Percentiles rank a stretch among this genome's conserved stretches.
Evolutionary conservation across 2,329 filamentous ascomycete genomes (phyloP).

Genomic region (Basipetospora chlamydospora): DNA sequence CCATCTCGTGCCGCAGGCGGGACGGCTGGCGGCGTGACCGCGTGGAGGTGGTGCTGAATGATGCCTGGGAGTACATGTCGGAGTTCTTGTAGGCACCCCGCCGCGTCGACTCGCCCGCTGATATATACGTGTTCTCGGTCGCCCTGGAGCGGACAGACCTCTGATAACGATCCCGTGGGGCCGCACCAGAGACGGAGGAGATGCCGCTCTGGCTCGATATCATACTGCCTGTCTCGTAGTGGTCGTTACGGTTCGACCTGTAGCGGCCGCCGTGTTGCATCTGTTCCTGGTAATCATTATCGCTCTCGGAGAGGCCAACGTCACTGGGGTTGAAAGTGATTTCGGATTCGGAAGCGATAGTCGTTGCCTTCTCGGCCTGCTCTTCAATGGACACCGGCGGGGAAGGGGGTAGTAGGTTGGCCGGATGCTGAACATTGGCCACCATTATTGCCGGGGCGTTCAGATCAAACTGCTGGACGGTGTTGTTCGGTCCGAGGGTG

Average conservation of each 20-base stretch:
- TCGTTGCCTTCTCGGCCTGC: conserved; percentile 38
- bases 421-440: conserved; percentile 73
- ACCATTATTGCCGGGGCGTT: conserved; percentile 72
- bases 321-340: conserved; percentile 40
- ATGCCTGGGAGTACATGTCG: conserved; percentile 44
- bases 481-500: conserved; percentile 75
- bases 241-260: neutral
- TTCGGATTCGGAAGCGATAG: conserved; percentile 38
- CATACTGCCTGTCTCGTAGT: conserved; percentile 36
- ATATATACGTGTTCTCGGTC: conserved; percentile 55
- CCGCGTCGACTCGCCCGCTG: conserved; percentile 43
- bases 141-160: conserved; percentile 37
- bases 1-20: conserved; percentile 64
- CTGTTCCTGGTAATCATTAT: conserved; percentile 64
- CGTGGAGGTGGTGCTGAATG: conserved; percentile 33
- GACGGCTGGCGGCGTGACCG: conserved; percentile 41
- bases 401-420: conserved; percentile 62
- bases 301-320: conserved; percentile 52
- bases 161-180: conserved; percentile 32
- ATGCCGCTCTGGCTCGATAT: conserved; percentile 46
- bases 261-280: conserved; percentile 37
- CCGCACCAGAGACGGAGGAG: conserved; percentile 39
- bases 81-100: conserved; percentile 19
- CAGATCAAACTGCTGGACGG: conserved; percentile 88
- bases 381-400: conserved; percentile 72